Conservation (phyloP, 371 early-diverging fungal species). For the Mucor indicus region DNA sequence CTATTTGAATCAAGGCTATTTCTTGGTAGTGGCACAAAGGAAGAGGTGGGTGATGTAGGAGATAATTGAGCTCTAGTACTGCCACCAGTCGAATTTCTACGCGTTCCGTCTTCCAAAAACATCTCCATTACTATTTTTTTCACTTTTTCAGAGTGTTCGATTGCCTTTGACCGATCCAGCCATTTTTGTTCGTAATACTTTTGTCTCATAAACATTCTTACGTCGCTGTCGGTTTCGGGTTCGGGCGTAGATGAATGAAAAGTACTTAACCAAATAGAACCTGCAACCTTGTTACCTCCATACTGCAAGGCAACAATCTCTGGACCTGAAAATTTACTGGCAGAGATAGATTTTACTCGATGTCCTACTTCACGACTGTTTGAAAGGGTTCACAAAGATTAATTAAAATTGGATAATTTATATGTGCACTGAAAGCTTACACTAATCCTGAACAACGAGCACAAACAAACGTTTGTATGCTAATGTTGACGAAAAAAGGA, state of each 20-base stretch:
- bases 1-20: too few species aligned
- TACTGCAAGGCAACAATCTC: slow-evolving; percentile 56
- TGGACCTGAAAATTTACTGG: slow-evolving; percentile 60
- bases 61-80: too few species aligned
- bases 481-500: slow-evolving; percentile 64
- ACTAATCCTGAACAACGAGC: slow-evolving; percentile 65
- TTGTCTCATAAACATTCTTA: slow-evolving; percentile 44
- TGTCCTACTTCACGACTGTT: slow-evolving; percentile 70
- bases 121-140: too few species aligned
- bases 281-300: slow-evolving; percentile 58
- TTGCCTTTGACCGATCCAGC: slow-evolving; percentile 25
- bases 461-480: slow-evolving; percentile 61
- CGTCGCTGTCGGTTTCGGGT: slow-evolving; percentile 39
- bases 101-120: too few species aligned
- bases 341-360: slow-evolving; percentile 68
- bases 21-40: too few species aligned
- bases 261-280: slow-evolving; percentile 28
- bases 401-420: background rate
- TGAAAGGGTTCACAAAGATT: background rate
- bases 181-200: slow-evolving; percentile 51
- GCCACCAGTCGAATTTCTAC: too few species aligned
- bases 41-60: too few species aligned
- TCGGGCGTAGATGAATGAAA: slow-evolving; percentile 25
- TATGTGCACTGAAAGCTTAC: too few species aligned
- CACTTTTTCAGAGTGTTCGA: slow-evolving; percentile 24